These are phyloP conservation scores for Leccinum barrowsii DNA, from an alignment of 768 basidiomycete genomes.

Conservation along the genomic window DNA sequence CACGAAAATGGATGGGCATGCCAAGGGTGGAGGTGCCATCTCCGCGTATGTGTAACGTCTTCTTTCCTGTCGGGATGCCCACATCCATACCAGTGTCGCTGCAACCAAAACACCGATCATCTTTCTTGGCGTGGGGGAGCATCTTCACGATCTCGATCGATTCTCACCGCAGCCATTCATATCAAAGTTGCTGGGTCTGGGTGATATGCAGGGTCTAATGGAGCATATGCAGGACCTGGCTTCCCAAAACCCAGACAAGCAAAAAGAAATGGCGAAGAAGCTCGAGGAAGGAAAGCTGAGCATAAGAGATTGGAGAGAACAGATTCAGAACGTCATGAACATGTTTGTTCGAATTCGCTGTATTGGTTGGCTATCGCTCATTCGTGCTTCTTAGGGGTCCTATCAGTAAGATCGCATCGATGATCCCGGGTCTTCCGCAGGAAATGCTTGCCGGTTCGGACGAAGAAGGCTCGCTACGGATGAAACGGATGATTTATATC, in stretches of 20 bases:
- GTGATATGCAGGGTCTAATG: slow-evolving; percentile 95
- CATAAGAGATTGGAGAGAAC: slow-evolving; percentile 96
- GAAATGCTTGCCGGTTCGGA: slow-evolving; percentile 89
- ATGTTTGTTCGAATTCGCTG: slow-evolving; percentile 56
- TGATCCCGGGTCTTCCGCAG: slow-evolving; percentile 96
- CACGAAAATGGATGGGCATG: slow-evolving; percentile 99
- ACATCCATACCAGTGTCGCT: slow-evolving; percentile 69
- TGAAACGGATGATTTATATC: slow-evolving; percentile 99
- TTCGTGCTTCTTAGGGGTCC: slow-evolving; percentile 70
- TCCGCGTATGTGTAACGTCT: slow-evolving; percentile 71
- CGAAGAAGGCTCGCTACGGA: slow-evolving; percentile 83
- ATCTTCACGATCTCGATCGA: slow-evolving; percentile 93
- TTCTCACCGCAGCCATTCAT: slow-evolving; percentile 97
- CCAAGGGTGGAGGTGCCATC: slow-evolving; percentile 98
- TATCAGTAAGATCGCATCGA: slow-evolving; percentile 94
- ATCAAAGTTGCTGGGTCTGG: slow-evolving; percentile 91
- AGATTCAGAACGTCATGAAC: slow-evolving; percentile 96
- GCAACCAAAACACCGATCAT: slow-evolving; percentile 98
- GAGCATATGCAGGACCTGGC: slow-evolving; percentile 98
- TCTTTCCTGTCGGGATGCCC: slow-evolving; percentile 1
- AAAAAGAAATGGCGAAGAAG: slow-evolving; percentile 98
- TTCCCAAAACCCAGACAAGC: slow-evolving; percentile 90
- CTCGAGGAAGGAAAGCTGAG: slow-evolving; percentile 95
- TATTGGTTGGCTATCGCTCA: slow-evolving; percentile 5
- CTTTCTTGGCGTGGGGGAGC: slow-evolving; percentile 97